These are phyloP conservation scores for Leccinum sublutescens DNA, from an alignment of 768 basidiomycete genomes.

Conservation along the genomic window DNA sequence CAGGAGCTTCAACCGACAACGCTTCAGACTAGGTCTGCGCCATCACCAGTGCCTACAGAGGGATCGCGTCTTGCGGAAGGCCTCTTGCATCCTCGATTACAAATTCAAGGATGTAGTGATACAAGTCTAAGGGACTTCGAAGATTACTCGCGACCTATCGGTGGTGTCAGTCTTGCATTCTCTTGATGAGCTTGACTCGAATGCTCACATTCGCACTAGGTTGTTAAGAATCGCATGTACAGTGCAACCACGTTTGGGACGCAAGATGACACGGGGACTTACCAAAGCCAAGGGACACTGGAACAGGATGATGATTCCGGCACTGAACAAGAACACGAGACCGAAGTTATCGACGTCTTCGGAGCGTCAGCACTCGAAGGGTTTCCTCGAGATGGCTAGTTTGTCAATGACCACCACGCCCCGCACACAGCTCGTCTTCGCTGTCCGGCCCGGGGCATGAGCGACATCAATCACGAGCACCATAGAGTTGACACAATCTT, in stretches of 20 bases:
- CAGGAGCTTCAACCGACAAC: not conserved
- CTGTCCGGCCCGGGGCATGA: not conserved
- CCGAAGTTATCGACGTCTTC: slow-evolving; percentile 10
- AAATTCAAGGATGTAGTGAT: slow-evolving; percentile 21
- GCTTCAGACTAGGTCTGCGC: slow-evolving; percentile 6
- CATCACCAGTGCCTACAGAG: slow-evolving; percentile 29
- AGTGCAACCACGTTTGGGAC: slow-evolving; percentile 36
- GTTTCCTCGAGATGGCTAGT: slow-evolving; percentile 11
- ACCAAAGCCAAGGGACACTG: slow-evolving; percentile 3
- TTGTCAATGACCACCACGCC: slow-evolving; percentile 1
- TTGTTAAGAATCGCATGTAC: slow-evolving; percentile 30
- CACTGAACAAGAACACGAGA: slow-evolving; percentile 6
- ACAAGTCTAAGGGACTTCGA: slow-evolving; percentile 33
- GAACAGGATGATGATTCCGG: not conserved
- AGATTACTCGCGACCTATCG: slow-evolving; percentile 34
- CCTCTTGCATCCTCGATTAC: slow-evolving; percentile 28
- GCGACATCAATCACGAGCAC: not conserved
- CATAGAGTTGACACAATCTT: not conserved
- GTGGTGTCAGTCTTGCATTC: slow-evolving; percentile 23
- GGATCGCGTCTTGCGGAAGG: slow-evolving; percentile 18
- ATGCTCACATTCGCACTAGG: slow-evolving; percentile 13
- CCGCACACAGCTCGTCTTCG: not conserved
- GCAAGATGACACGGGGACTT: slow-evolving; percentile 20
- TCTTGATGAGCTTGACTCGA: not conserved
- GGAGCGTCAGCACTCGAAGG: not conserved